Evolutionary conservation across 176 grass and related monocot species (phyloP), one percentile per base, ranked within the genome.

Genomic region (Eragrostis curvula): DNA sequence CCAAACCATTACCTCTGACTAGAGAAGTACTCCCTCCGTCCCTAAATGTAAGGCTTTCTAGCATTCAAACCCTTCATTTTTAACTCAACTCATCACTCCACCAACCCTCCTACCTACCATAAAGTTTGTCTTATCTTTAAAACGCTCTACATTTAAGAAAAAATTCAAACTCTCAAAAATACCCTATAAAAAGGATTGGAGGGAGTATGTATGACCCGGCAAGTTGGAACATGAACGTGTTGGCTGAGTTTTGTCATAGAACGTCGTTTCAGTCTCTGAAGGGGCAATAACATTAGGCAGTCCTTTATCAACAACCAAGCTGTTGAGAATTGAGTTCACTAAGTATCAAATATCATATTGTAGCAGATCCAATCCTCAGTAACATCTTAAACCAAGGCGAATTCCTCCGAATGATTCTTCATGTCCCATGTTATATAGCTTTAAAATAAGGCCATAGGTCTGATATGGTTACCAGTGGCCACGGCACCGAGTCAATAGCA

Each of bases 381-480:
- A 42, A 42, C 8, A 15, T 67, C 30, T 36, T 41, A 20, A 41
- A 68, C 45, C 47, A 66, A 16, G 63, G 58, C 21, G 9, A 64
- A 48, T 14, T 45, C 23, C 1, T 40, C 2, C 16, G 5, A 39
- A 40, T 79, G 53, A 30, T 68, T 21, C 53, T 36, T 36, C n/a
- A 8, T 57, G 51, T 46, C 43, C 17, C 1, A 27, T 44, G 10
- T 55, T 6, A 3, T 8, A n/a, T n/a, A 55, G 21, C 51, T 56
- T 55, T 56, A n/a, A 52, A 55, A 17, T 83, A 16, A 68, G 36
- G n/a, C 36, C 27, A 53, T 10, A 77, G 30, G 68, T 85, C 40
- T 41, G 16, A 50, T 14, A 30, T 7, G 25, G 27, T 28, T 36
- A 5, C 43, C 44, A 79, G 23, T 24, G 17, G 25, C 59, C 60